Base-by-base conservation (phyloP, 345 rosid genomes). In the Toxicodendron radicans region DNA sequence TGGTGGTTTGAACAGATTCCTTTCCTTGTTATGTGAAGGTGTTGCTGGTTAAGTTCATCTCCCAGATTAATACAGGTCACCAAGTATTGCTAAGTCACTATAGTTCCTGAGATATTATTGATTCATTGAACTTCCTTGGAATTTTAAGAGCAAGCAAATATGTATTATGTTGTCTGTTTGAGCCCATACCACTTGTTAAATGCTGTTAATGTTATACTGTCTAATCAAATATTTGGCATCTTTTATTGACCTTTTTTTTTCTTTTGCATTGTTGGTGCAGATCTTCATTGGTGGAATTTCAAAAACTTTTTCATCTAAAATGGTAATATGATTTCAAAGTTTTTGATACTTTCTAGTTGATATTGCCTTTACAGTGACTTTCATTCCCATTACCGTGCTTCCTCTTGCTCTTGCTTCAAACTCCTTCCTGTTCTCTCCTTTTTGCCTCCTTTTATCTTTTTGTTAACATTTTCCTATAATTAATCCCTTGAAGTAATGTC, bases 221-320 rank as follows among this genome's bases (percentile, higher is more conserved):
- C 43, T 57, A 20, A 32, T 58, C 46, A 58, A 60, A 38, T 60
- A 48, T 60, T 70, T 75, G 14, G 52, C 63, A 52, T 62, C 53
- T 75, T 64, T 58, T 71, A 14, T 48, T 17, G 18, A 54, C 48
- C n/a, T n/a, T 48, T 23, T 17, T 76, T 46, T 51, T 45, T 2
- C 59, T 73, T 68, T 46, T 66, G 65, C 21, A 58, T 75, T 62
- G 30, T 68, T 78, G 79, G 45, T 87, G 85, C 97, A 95, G 99
- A 89, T 95, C 74, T 92, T 95, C 76, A 38, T 95, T 59, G 98
- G 98, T 56, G 97, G 97, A 78, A 85, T 95, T 78, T 85, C 99
- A 41, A 85, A 81, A 72, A 79, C 76, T 72, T 81, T 93, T 71
- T 82, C 99, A 54, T 80, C 98, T 73, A 79, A 90, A 80, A 90